These are phyloP conservation scores for Kernera saxatilis DNA, from an alignment of 345 rosid species.

Conservation along the genomic window DNA sequence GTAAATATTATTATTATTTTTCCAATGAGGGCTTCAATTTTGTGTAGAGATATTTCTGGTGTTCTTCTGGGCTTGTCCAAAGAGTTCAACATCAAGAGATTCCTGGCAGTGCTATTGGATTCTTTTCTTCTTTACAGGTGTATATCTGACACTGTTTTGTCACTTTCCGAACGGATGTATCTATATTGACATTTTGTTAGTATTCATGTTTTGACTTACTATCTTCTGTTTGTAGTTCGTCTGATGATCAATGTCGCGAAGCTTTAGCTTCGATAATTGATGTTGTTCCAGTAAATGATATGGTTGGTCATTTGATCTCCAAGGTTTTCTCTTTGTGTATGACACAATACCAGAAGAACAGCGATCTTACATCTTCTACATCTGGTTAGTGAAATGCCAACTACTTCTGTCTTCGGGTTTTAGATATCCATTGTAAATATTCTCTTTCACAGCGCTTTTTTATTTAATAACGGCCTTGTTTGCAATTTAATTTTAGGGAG, in stretches of 20 bases:
- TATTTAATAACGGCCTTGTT: neutral
- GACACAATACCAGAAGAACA: conserved; percentile 49
- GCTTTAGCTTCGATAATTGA: conserved; percentile 58
- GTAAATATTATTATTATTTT: neutral
- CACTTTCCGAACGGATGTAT: neutral
- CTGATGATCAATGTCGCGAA: conserved; percentile 48
- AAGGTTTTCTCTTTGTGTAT: conserved; percentile 58
- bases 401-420: neutral
- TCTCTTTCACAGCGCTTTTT: neutral
- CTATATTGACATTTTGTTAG: neutral
- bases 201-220: conserved; percentile 12
- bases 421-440: no score
- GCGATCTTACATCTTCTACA: conserved; percentile 38
- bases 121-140: conserved; percentile 70
- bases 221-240: conserved; percentile 49
- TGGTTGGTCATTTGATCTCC: conserved; percentile 50
- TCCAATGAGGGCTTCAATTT: conserved; percentile 1
- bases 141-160: conserved; percentile 13
- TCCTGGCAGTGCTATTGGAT: conserved; percentile 56
- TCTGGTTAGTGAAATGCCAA: conserved; percentile 41
- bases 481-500: conserved; percentile 43
- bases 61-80: conserved; percentile 59
- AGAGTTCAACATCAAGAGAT: conserved; percentile 71
- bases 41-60: conserved; percentile 55
- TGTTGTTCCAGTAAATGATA: conserved; percentile 47